Evolutionary conservation across 495 filamentous ascomycete species (phyloP).

Genomic region (Aspergillus ellipticus): DNA sequence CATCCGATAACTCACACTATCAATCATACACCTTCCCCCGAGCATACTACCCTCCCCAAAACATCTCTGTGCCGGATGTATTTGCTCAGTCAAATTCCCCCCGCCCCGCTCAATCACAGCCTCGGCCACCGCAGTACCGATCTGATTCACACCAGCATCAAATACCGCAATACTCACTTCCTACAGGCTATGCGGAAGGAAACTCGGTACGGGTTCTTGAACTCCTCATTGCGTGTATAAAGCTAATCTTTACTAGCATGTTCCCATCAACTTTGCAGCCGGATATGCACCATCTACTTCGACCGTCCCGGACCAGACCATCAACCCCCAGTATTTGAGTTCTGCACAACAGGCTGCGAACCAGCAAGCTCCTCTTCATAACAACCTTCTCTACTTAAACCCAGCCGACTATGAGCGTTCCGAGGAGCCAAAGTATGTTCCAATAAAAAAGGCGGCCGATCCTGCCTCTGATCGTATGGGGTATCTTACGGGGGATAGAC

Average conservation of each 20-base stretch:
- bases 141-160: conserved; percentile 17
- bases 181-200: conserved; percentile 25
- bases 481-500: conserved; percentile 11
- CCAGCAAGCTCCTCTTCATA: conserved; percentile 19
- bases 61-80: conserved; percentile 27
- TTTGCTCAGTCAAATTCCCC: conserved; percentile 24
- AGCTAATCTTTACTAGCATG: conserved; percentile 17
- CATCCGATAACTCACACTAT: conserved; percentile 32
- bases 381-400: conserved; percentile 30
- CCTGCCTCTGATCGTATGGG: background rate
- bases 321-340: conserved; percentile 41
- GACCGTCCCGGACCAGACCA: conserved; percentile 29
- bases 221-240: background rate
- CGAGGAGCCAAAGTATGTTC: conserved; percentile 28
- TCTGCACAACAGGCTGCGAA: conserved; percentile 21
- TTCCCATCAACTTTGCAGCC: conserved; percentile 31
- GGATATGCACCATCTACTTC: conserved; percentile 29
- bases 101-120: conserved; percentile 25
- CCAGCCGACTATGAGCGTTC: conserved; percentile 25
- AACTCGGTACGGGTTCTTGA: conserved; percentile 19
- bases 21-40: conserved; percentile 31
- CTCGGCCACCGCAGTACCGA: conserved; percentile 16
- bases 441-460: background rate
- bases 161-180: conserved; percentile 24
- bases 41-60: conserved; percentile 32